Base-by-base conservation (phyloP, 345 rosid species). In the Brassica nigra region DNA sequence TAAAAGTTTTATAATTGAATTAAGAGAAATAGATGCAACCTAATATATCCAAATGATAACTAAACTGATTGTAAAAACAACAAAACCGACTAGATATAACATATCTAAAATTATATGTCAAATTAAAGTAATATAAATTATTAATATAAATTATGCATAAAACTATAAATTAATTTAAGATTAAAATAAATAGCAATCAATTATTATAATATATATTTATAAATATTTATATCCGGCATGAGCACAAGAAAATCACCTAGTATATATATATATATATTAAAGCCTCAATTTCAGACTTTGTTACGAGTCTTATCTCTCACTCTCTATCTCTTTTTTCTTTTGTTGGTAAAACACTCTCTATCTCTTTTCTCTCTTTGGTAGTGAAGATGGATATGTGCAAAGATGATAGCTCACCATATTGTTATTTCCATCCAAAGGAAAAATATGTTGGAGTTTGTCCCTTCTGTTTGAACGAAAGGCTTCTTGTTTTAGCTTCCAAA, bases 381-480 rank as follows among this genome's bases (percentile, higher is more conserved):
- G 27, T 20, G 58, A 78, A 67, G 79, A 91, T 87, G 95, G 90
- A 87, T 80, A 87, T 81, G 52, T 83, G 83, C 66, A 86, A 83
- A 81, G 92, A 86, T 77, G 87, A 86, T 77, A 80, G 81, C 68
- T 78, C 88, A 14, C 80, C 66, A 64, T 90, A 97, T 77, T 95
- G 98, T 79, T 91, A 84, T 79, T 91, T 90, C 84, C 99, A 95
- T 80, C 97, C 95, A 36, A 86, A 83, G 59, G 88, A 86, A 75
- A 78, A 68, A 4, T 54, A 84, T 23, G 79, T 91, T 33, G 99
- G 99, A 14, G 90, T 95, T 16, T 95, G 99, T 71, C 84, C 95
- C 28, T 77, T 86, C 6, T 95, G 99, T 84, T 69, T 95, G 69
- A 88, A 88, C 44, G 97, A 95, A 76, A 91, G 94, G 88, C 99